Evolutionary conservation across 2,329 filamentous ascomycete genomes (phyloP).

Genomic region (Pyrenophora graminea): DNA sequence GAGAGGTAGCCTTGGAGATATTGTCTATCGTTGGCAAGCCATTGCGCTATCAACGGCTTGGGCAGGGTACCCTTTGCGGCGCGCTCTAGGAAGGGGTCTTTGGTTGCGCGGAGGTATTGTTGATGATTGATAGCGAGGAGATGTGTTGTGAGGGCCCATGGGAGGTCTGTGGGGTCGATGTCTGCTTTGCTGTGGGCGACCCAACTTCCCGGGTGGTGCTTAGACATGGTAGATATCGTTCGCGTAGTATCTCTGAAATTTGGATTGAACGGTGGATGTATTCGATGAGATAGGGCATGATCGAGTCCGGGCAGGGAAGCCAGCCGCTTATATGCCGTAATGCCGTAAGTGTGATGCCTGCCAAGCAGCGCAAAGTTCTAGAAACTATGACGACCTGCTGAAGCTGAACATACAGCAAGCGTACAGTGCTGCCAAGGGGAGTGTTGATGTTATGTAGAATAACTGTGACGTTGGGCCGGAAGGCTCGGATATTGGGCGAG

Average conservation of each 20-base stretch:
- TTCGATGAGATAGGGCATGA: constrained; percentile 21
- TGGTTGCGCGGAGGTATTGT: constrained; percentile 38
- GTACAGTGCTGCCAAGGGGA: constrained; percentile 12
- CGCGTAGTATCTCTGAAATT: constrained; percentile 16
- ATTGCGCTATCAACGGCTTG: constrained; percentile 36
- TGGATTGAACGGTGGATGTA: constrained; percentile 20
- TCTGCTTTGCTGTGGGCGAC: constrained; percentile 16
- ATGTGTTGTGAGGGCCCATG: constrained; percentile 38
- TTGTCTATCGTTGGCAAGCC: constrained; percentile 42
- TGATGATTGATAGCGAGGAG: constrained; percentile 32
- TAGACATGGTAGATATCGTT: constrained; percentile 18
- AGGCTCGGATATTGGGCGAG: not conserved
- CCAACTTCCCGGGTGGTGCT: constrained; percentile 27
- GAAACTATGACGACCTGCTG: constrained; percentile 13
- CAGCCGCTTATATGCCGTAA: constrained; percentile 11
- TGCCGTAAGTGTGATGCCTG: not conserved
- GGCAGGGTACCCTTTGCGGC: constrained; percentile 39
- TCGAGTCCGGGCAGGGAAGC: not conserved
- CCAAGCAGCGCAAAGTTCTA: constrained; percentile 11
- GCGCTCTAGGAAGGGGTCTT: constrained; percentile 34
- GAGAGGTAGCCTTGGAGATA: constrained; percentile 42
- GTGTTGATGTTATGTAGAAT: constrained; percentile 5
- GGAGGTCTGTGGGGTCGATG: constrained; percentile 24
- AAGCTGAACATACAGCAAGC: constrained; percentile 13
- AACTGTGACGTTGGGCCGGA: constrained; percentile 22